These are phyloP conservation scores for Leccinum griseonigrum DNA, from an alignment of 1,284 basidiomycete genomes.

Conservation along the genomic window DNA sequence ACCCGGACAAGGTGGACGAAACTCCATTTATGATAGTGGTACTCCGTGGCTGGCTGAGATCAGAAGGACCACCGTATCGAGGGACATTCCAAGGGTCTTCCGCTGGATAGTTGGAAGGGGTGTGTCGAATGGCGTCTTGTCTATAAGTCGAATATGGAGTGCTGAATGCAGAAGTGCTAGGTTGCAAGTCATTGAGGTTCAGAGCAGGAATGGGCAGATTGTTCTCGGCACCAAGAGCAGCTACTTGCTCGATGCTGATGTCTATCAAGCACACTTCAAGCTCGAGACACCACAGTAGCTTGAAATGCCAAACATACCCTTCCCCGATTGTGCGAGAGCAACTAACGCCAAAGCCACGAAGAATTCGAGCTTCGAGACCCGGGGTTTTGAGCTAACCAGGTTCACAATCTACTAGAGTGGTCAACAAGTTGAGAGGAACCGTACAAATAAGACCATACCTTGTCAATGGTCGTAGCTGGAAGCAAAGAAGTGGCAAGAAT, in stretches of 20 bases:
- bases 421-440: conserved; percentile 10
- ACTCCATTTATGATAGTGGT: conserved; percentile 44
- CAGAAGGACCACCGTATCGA: conserved; percentile 21
- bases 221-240: conserved; percentile 68
- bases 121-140: conserved; percentile 38
- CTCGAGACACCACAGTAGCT: conserved; percentile 4
- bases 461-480: conserved; percentile 79
- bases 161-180: conserved; percentile 49
- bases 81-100: conserved; percentile 73
- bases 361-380: conserved; percentile 83
- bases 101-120: conserved; percentile 48
- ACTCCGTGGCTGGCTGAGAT: conserved; percentile 25
- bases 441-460: conserved; percentile 44
- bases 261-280: conserved; percentile 43
- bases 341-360: conserved; percentile 85
- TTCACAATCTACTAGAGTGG: conserved; percentile 66
- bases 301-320: conserved; percentile 46
- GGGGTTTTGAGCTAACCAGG: conserved; percentile 70
- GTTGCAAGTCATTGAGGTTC: conserved; percentile 56
- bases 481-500: conserved; percentile 74
- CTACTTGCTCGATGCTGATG: conserved; percentile 79
- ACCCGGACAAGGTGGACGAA: conserved; percentile 61
- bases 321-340: conserved; percentile 78
- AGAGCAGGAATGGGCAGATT: conserved; percentile 67
- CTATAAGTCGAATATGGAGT: conserved; percentile 39